These are phyloP conservation scores for Penicillium sp. DNA, from an alignment of 2,329 filamentous ascomycete species.

Conservation along the genomic window DNA sequence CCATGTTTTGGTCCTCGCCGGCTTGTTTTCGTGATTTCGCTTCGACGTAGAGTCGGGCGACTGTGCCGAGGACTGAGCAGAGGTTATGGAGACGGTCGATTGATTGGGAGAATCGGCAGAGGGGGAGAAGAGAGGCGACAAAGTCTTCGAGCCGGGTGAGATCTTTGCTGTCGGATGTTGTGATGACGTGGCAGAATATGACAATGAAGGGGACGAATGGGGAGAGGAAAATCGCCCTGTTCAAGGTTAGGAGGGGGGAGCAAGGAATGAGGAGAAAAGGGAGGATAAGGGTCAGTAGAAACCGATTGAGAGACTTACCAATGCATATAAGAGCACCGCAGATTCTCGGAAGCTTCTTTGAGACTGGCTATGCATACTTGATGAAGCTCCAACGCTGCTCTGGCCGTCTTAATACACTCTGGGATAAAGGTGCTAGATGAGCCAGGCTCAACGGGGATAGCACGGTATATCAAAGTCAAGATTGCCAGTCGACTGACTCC, in stretches of 20 bases:
- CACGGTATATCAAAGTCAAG: conserved; percentile 49
- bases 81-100: conserved; percentile 67
- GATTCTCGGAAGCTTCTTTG: conserved; percentile 34
- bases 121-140: conserved; percentile 60
- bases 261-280: neutral
- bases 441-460: conserved; percentile 39
- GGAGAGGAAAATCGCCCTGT: conserved; percentile 49
- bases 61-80: conserved; percentile 66
- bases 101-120: conserved; percentile 61
- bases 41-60: conserved; percentile 67
- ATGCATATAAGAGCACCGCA: conserved; percentile 45
- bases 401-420: conserved; percentile 47
- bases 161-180: conserved; percentile 60
- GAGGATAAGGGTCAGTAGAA: neutral
- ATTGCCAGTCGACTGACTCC: conserved; percentile 46
- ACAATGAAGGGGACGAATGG: conserved; percentile 59
- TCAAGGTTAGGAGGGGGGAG: neutral
- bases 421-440: conserved; percentile 41
- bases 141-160: conserved; percentile 63
- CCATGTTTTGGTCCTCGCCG: conserved; percentile 54
- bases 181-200: conserved; percentile 57
- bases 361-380: conserved; percentile 38
- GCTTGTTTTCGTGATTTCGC: conserved; percentile 64
- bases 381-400: conserved; percentile 43
- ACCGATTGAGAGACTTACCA: conserved; percentile 34